Conservation (phyloP, 1,284 basidiomycete genomes). For the Moesziomyces globuligerus region DNA sequence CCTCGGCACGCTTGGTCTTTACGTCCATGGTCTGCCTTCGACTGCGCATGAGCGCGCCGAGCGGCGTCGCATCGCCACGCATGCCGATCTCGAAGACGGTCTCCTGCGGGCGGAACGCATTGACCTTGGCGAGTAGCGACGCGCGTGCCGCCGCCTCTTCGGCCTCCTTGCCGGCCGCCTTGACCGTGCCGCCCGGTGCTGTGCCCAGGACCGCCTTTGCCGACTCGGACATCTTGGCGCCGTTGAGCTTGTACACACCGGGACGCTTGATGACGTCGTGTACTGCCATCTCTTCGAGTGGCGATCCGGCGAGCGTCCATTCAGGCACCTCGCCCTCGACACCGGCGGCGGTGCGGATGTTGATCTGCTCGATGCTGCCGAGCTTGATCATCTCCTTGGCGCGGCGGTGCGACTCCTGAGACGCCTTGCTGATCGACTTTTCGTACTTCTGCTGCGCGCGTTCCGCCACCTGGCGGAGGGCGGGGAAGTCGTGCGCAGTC, state of each 20-base stretch:
- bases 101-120: constrained; percentile 84
- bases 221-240: constrained; percentile 14
- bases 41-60: constrained; percentile 80
- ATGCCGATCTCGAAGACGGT: constrained; percentile 91
- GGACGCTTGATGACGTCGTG: constrained; percentile 73
- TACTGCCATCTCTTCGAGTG: constrained; percentile 75
- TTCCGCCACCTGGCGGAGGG: constrained; percentile 85
- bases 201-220: constrained; percentile 11
- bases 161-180: constrained; percentile 32
- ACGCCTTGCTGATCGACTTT: constrained; percentile 89
- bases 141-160: constrained; percentile 74
- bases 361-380: constrained; percentile 53
- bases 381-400: constrained; percentile 84
- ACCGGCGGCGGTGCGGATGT: constrained; percentile 32
- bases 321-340: constrained; percentile 43
- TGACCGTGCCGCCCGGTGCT: constrained; percentile 3
- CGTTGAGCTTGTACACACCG: constrained; percentile 47
- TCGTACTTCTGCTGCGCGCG: constrained; percentile 95
- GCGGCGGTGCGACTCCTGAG: constrained; percentile 82
- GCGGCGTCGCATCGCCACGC: constrained; percentile 73
- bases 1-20: constrained; percentile 68
- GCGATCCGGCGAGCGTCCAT: constrained; percentile 75
- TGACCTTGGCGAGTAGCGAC: constrained; percentile 79
- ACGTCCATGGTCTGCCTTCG: constrained; percentile 81
- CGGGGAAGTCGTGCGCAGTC: constrained; percentile 74